A percentile compares a stretch with the other conserved stretches of the same genome.
Conservation (phyloP, 768 basidiomycete genomes). For the Gelatoporia subvermispora region DNA sequence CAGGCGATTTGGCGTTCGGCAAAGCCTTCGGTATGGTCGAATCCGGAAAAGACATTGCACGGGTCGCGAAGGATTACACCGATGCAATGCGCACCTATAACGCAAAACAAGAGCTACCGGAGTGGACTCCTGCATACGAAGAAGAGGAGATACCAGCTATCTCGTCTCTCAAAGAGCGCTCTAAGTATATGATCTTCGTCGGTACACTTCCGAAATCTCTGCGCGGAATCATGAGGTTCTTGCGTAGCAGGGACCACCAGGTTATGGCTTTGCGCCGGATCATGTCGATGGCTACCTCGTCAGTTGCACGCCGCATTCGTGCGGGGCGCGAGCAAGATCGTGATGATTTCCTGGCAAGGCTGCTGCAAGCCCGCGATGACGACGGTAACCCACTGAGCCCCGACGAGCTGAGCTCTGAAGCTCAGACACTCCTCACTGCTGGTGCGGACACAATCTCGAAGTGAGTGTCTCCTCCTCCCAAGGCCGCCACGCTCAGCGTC, state of each 20-base stretch:
- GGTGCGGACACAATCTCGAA: conserved; percentile 14
- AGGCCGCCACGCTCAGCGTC: not conserved
- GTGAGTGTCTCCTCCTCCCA: conserved; percentile 2
- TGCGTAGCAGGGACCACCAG: not conserved
- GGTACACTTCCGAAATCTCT: conserved; percentile 4
- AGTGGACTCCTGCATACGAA: not conserved
- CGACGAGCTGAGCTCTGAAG: conserved; percentile 11
- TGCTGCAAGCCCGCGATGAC: conserved; percentile 11
- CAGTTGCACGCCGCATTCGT: conserved; percentile 8
- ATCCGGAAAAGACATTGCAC: not conserved
- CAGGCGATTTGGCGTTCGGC: conserved; percentile 4
- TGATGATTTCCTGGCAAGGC: conserved; percentile 8
- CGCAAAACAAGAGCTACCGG: not conserved
- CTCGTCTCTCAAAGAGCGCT: not conserved
- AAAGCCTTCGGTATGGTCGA: conserved; percentile 3
- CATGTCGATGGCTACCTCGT: conserved; percentile 4
- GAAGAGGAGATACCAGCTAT: conserved; percentile 1
- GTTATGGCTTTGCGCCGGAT: not conserved
- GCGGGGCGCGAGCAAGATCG: not conserved
- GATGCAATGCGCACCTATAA: not conserved
- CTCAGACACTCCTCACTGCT: conserved; percentile 8
- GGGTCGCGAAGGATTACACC: not conserved
- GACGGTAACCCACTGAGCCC: conserved; percentile 9
- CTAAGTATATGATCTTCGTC: not conserved
- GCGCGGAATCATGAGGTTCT: not conserved